These are phyloP conservation scores for Cladobotryum protrusum DNA, from an alignment of 2,329 filamentous ascomycete genomes.

Conservation along the genomic window DNA sequence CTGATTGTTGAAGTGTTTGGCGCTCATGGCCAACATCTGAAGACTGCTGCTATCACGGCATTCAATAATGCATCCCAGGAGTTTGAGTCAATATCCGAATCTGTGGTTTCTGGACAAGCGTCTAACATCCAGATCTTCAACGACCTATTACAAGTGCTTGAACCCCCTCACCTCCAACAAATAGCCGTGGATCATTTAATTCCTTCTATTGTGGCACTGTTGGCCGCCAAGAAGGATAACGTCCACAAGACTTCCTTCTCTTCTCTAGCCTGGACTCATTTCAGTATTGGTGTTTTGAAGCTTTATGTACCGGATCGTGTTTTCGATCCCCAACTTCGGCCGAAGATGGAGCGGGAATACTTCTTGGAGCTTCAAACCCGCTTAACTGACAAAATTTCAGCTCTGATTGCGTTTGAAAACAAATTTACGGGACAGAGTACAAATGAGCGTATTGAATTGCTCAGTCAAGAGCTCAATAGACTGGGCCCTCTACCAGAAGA, in stretches of 20 bases:
- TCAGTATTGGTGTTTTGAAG: constrained; percentile 66
- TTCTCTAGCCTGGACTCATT: constrained; percentile 63
- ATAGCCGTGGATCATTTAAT: constrained; percentile 38
- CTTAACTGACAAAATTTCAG: constrained; percentile 51
- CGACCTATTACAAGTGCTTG: constrained; percentile 19
- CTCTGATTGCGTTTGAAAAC: constrained; percentile 59
- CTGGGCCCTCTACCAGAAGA: constrained; percentile 62
- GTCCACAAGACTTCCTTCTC: constrained; percentile 25
- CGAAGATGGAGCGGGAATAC: constrained; percentile 58
- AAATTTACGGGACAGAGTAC: constrained; percentile 61
- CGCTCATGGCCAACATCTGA: constrained; percentile 31
- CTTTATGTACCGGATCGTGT: constrained; percentile 81
- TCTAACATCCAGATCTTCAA: constrained; percentile 15
- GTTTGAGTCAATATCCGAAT: constrained; percentile 7
- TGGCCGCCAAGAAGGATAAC: constrained; percentile 18
- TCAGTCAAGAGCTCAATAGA: constrained; percentile 54
- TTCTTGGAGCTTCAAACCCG: constrained; percentile 48
- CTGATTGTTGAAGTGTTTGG: constrained; percentile 38
- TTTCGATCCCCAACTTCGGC: constrained; percentile 71
- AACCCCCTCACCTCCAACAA: constrained; percentile 31
- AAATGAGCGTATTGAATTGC: constrained; percentile 58
- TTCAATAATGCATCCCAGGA: constrained; percentile 21
- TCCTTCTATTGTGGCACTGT: constrained; percentile 40
- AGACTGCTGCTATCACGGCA: constrained; percentile 21
- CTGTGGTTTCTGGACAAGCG: constrained; percentile 6